phyloP scores from a whole-genome alignment of 2,329 filamentous ascomycete species.

The Ilyonectria destructans region DNA sequence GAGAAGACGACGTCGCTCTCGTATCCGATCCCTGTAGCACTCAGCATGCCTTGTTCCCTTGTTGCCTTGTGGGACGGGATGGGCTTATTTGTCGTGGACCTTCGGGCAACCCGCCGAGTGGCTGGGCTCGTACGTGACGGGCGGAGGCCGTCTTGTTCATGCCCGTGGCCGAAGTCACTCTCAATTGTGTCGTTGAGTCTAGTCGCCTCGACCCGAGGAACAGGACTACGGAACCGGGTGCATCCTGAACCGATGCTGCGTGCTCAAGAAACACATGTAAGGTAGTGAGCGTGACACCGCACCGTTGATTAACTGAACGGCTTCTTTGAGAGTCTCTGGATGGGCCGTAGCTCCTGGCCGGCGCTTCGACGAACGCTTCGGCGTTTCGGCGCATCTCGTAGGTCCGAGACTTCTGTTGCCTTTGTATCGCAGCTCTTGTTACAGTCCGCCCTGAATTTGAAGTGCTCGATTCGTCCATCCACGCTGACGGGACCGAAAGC shows the following conservation, averaged over 20 bases:
- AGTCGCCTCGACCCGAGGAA: conserved; percentile 1
- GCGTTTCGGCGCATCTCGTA: not conserved
- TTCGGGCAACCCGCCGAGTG: conserved; percentile 30
- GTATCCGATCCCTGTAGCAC: conserved; percentile 21
- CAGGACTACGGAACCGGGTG: conserved; percentile 4
- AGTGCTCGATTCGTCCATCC: conserved; percentile 26
- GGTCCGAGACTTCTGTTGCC: conserved; percentile 8
- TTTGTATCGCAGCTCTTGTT: conserved; percentile 4
- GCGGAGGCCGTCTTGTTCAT: conserved; percentile 22
- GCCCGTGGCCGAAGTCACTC: conserved; percentile 25
- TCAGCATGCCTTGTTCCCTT: not conserved
- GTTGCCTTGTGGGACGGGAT: not conserved
- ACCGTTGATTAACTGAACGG: conserved; percentile 1
- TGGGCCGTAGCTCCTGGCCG: not conserved
- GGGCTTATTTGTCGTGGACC: not conserved
- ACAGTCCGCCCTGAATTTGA: conserved; percentile 10
- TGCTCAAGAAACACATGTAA: not conserved
- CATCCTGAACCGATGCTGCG: conserved; percentile 11
- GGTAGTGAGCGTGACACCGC: not conserved
- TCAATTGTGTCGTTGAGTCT: not conserved
- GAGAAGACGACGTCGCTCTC: conserved; percentile 3
- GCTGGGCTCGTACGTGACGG: not conserved
- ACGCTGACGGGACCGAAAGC: conserved; percentile 10
- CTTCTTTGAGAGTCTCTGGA: not conserved
- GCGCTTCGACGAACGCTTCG: conserved; percentile 14